These are phyloP conservation scores for Botrytis paeoniae DNA, from an alignment of 2,329 filamentous ascomycete genomes.

Conservation along the genomic window DNA sequence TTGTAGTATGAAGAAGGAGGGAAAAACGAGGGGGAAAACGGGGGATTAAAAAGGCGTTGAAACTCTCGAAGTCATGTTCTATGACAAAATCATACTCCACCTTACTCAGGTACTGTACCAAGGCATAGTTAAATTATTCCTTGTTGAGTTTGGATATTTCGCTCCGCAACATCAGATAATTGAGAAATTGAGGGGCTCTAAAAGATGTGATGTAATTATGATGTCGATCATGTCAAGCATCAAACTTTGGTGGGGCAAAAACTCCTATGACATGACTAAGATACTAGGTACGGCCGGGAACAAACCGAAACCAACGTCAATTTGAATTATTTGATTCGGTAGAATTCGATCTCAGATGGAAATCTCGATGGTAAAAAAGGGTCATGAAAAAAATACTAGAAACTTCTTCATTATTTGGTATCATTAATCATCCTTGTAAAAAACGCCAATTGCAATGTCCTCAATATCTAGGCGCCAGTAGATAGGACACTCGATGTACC, in stretches of 20 bases:
- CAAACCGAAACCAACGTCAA: constrained; percentile 7
- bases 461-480: neutral
- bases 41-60: constrained; percentile 1
- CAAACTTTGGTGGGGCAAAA: neutral
- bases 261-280: neutral
- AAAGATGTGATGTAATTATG: constrained; percentile 11
- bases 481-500: neutral
- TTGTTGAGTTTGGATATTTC: constrained; percentile 3
- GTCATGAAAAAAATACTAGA: neutral
- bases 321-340: neutral
- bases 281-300: neutral
- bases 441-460: constrained; percentile 25
- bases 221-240: constrained; percentile 11
- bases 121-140: neutral
- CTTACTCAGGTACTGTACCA: constrained; percentile 6
- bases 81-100: constrained; percentile 17
- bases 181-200: constrained; percentile 1
- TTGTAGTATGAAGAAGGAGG: constrained; percentile 1
- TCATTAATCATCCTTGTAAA: constrained; percentile 32
- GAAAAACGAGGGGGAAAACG: neutral
- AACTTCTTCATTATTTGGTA: constrained; percentile 30
- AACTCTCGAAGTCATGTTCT: neutral
- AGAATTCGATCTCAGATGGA: neutral
- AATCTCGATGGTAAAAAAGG: neutral
- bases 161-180: constrained; percentile 11